These are phyloP conservation scores for Wickerhamomyces subpelliculosus DNA, from an alignment of 805 yeast species.

Conservation along the genomic window DNA sequence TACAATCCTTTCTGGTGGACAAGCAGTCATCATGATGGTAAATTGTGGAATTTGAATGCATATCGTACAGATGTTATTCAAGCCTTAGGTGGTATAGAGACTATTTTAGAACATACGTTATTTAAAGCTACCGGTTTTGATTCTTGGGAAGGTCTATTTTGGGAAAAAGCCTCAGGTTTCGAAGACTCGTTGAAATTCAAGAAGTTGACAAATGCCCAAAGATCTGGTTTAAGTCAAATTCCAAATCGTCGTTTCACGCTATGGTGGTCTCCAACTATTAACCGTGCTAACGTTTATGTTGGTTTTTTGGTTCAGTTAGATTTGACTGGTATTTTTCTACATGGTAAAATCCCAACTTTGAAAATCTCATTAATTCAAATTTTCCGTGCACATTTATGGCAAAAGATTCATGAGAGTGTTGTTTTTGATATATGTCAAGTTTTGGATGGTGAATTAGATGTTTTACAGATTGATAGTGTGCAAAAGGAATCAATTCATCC, in stretches of 20 bases:
- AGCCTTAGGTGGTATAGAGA: conserved; percentile 95
- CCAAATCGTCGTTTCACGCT: conserved; percentile 95
- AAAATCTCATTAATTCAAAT: conserved; percentile 94
- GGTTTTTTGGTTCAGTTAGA: conserved; percentile 96
- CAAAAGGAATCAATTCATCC: conserved; percentile 94
- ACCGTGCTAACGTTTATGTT: conserved; percentile 95
- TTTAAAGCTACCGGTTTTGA: conserved; percentile 97
- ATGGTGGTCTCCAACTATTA: conserved; percentile 99
- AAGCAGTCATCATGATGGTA: conserved; percentile 87
- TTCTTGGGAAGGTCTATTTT: conserved; percentile 97
- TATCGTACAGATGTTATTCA: conserved; percentile 95
- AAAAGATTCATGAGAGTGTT: conserved; percentile 92
- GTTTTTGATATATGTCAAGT: conserved; percentile 93
- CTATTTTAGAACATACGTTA: conserved; percentile 88
- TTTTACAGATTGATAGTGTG: conserved; percentile 75
- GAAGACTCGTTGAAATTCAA: conserved; percentile 94
- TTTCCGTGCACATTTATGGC: conserved; percentile 98
- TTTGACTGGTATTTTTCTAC: conserved; percentile 92
- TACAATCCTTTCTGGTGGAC: conserved; percentile 97
- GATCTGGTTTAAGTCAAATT: conserved; percentile 94
- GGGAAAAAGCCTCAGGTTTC: conserved; percentile 98
- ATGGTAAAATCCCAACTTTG: conserved; percentile 95
- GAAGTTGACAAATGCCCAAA: conserved; percentile 93
- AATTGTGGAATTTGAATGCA: conserved; percentile 86
- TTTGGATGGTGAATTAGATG: conserved; percentile 79